phyloP scores from a whole-genome alignment of 768 basidiomycete genomes.

The Suillus americanus region DNA sequence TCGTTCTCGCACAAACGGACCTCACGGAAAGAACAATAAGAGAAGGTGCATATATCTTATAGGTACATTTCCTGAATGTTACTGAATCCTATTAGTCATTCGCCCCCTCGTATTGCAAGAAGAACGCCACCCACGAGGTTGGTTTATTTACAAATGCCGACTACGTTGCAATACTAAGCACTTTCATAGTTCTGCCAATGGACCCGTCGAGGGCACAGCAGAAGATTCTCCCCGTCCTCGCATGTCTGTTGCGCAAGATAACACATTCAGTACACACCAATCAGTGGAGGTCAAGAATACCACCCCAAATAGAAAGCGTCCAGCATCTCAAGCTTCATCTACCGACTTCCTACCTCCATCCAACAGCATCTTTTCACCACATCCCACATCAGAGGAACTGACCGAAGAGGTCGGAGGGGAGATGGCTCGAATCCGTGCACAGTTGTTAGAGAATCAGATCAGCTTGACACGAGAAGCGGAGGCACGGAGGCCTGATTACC shows the following conservation, averaged over 20 bases:
- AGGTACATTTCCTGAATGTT: background rate
- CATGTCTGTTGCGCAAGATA: background rate
- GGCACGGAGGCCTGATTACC: constrained; percentile 68
- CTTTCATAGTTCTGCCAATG: background rate
- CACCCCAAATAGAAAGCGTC: background rate
- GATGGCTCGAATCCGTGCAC: constrained; percentile 57
- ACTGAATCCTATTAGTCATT: background rate
- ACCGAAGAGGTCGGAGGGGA: constrained; percentile 48
- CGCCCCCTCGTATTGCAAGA: background rate
- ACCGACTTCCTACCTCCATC: constrained; percentile 1
- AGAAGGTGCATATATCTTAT: background rate
- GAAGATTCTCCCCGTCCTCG: background rate
- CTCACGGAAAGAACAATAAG: constrained; percentile 11
- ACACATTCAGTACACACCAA: background rate
- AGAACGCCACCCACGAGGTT: background rate
- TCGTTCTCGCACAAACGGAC: constrained; percentile 20
- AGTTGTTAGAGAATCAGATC: constrained; percentile 49
- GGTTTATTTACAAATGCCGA: background rate
- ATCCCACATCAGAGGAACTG: background rate
- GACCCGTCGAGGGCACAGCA: background rate
- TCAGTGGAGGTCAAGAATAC: background rate
- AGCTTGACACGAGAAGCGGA: constrained; percentile 55
- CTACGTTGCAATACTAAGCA: background rate
- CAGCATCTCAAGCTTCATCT: constrained; percentile 1
- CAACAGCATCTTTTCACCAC: constrained; percentile 30